A percentile compares a stretch with the other conserved stretches of the same genome.
Evolutionary conservation across 2,329 filamentous ascomycete genomes (phyloP).

Genomic region (Hansfordia pulvinata): DNA sequence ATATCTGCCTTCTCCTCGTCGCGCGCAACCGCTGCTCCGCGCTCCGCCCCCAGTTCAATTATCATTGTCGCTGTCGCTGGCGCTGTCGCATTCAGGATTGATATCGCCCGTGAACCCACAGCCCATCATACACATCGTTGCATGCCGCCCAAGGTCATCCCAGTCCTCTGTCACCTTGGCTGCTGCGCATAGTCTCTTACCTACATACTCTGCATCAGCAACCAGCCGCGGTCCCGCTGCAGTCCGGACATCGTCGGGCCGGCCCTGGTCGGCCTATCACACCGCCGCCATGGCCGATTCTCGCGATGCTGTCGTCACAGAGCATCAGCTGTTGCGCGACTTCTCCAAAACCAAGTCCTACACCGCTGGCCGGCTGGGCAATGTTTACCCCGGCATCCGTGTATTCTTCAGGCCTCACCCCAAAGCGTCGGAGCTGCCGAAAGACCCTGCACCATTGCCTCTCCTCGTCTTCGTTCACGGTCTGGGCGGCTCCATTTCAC

Average conservation of each 20-base stretch:
- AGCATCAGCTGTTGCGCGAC: slow-evolving; percentile 70
- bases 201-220: too few species aligned
- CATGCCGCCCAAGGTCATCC: too few species aligned
- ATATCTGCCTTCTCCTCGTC: too few species aligned
- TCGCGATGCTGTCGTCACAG: slow-evolving; percentile 38
- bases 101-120: too few species aligned
- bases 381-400: slow-evolving; percentile 63
- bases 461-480: slow-evolving; percentile 87
- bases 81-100: too few species aligned
- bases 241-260: slow-evolving; percentile 10
- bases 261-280: slow-evolving; percentile 11
- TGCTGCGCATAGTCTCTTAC: too few species aligned
- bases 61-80: too few species aligned
- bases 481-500: slow-evolving; percentile 79
- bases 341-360: slow-evolving; percentile 61
- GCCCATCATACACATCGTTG: too few species aligned
- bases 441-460: slow-evolving; percentile 59
- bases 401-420: slow-evolving; percentile 75
- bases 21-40: too few species aligned
- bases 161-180: too few species aligned
- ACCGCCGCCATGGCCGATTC: slow-evolving; percentile 9
- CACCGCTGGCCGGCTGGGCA: slow-evolving; percentile 46
- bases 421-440: slow-evolving; percentile 70
- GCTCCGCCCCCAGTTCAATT: too few species aligned
- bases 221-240: too few species aligned